These are phyloP conservation scores for Dacryopinax spathularia DNA, from an alignment of 768 basidiomycete species.

Conservation along the genomic window DNA sequence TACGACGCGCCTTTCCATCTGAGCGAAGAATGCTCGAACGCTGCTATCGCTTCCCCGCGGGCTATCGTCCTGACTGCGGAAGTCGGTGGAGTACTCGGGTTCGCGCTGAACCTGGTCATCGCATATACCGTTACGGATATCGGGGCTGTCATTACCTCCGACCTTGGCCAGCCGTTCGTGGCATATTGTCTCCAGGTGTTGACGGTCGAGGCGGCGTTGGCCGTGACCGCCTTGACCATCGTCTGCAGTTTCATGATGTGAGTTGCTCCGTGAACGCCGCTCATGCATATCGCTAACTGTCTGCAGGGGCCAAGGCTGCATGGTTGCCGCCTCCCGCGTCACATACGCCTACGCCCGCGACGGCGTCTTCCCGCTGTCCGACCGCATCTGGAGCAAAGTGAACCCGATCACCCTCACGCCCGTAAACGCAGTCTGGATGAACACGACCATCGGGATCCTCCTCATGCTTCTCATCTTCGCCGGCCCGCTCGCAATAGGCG, in stretches of 20 bases:
- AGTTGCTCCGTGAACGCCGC: not conserved
- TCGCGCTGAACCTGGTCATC: not conserved
- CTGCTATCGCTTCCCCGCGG: constrained; percentile 10
- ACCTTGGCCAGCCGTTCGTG: constrained; percentile 8
- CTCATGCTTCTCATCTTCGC: constrained; percentile 9
- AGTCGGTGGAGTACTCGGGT: constrained; percentile 6
- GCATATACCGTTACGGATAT: constrained; percentile 1
- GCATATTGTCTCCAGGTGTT: constrained; percentile 6
- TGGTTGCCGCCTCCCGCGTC: constrained; percentile 6
- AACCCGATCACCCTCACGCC: not conserved
- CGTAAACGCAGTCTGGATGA: constrained; percentile 9
- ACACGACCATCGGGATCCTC: constrained; percentile 7
- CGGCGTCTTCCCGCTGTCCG: constrained; percentile 4
- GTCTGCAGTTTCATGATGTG: constrained; percentile 4
- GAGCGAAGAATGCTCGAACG: constrained; percentile 10
- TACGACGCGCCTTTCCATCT: constrained; percentile 13
- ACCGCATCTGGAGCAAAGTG: not conserved
- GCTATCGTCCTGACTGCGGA: constrained; percentile 10
- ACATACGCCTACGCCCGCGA: constrained; percentile 12
- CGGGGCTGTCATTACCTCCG: not conserved
- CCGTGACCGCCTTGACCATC: not conserved
- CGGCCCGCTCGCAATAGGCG: constrained; percentile 6
- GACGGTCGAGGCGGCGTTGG: not conserved
- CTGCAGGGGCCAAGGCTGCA: constrained; percentile 8
- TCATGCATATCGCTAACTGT: not conserved